Base-by-base conservation (phyloP, 2,329 filamentous ascomycete genomes). In the Venturia aucupariae region DNA sequence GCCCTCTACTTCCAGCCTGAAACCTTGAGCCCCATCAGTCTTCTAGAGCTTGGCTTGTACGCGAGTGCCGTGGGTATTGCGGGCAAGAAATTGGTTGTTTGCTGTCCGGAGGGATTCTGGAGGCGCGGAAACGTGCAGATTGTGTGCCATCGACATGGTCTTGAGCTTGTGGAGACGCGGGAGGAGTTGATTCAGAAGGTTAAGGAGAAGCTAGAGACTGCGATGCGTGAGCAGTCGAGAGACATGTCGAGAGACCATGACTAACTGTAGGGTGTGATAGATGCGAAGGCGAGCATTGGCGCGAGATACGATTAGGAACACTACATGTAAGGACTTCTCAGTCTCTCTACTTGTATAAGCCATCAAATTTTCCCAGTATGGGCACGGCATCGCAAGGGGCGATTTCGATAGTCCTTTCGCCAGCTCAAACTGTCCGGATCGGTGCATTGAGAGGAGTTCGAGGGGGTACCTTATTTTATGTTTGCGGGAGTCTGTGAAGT, bases 61-160 rank as follows among this genome's bases (percentile, higher is more conserved):
- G 79, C 80, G 2, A 55, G 68, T 32, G 51, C 35, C 5, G 46
- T 54, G 35, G 62, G 63, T 19, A 62, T 48, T 48, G 61, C 54
- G 19, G 68, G 73, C 1, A 74, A 73, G 1, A 82, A 80, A 69
- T 75, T 78, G 0, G 73, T 87, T 13, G 84, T 86, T 0, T 80
- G 81, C 51, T 84, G 81, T 59, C 75, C 78, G 1, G 71, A 76
- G 30, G 77, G 76, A 0, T 88, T 83, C 68, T 78, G 73, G 73
- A 85, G 85, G 71, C 77, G 77, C n/a, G 85, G 84, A 0, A 86
- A 88, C 67, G 82, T 89, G 39, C 75, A 83, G 68, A 74, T 85
- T 17, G 78, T 86, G 11, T 87, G 84, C 66, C 70, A 75, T 65
- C 76, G 76, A 63, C 81, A 80, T 66, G 76, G 72, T 0, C 71